Evolutionary conservation across 768 basidiomycete species (phyloP), one percentile per base, ranked within the genome.

Genomic region (Mycena kentingensis): DNA sequence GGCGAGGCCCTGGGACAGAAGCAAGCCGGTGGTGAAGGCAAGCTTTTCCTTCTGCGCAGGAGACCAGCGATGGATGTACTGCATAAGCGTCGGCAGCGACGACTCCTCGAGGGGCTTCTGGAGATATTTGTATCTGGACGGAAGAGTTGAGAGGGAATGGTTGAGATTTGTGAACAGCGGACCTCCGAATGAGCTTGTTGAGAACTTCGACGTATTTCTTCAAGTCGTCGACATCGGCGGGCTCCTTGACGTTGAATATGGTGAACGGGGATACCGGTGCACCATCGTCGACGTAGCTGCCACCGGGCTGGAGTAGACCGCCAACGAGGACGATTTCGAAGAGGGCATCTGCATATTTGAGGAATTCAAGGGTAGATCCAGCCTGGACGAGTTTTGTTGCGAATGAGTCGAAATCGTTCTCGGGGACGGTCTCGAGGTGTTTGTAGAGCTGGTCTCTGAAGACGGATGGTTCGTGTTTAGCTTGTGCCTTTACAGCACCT

Each of bases 251-350:
- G 60, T 87, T 85, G 76, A 90, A 83, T 67, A 95, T 77, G 50
- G 92, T 88, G 77, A 98, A 95, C 32, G 94, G 91, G 31, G 88
- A 93, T 13, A 84, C 77, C 25, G 91, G 88, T 19, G 88, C 86
- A 43, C 84, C 85, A 55, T 93, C 91, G 52, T 97, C 93, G 72
- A 98, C 64, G 73, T 90, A 94, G 63, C 77, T 83, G 54, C 96
- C 96, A 46, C 96, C 96, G 18, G 96, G 97, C 72, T 98, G 95
- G 63, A 99, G 84, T 58, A 99, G 87, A 35, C 93, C 93, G 43
- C 96, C 96, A 65, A 94, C 88, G 65, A 99, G 83, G 67, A 98
- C 81, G 76, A 97, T 83, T 74, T 99, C 95, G 73, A 97, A 98
- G 63, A 98, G 86, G 50, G 88, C 81, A 63, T 97, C 94, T 73